These are phyloP conservation scores for Symmetrospora coprosmae DNA, from an alignment of 768 basidiomycete genomes.

Conservation along the genomic window DNA sequence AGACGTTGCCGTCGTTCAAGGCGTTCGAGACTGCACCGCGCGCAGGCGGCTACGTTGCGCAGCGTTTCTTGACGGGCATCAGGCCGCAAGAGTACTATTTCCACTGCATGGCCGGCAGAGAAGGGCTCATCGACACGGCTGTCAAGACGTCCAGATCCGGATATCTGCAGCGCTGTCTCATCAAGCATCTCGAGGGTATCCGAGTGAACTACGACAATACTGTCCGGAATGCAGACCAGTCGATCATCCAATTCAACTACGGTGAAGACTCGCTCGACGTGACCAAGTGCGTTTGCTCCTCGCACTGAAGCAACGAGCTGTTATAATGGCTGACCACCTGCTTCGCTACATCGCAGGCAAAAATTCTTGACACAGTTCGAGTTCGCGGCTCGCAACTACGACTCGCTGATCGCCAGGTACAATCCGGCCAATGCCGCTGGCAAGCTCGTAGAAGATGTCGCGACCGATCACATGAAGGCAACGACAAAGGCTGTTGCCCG, in stretches of 20 bases:
- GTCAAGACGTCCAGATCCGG: constrained; percentile 98
- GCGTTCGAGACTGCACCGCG: constrained; percentile 96
- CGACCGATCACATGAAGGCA: constrained; percentile 72
- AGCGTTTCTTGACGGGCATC: constrained; percentile 95
- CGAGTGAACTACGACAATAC: constrained; percentile 96
- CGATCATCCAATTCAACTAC: constrained; percentile 89
- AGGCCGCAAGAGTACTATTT: constrained; percentile 99
- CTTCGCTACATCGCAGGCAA: constrained; percentile 41
- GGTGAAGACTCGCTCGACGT: constrained; percentile 94
- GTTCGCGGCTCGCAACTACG: constrained; percentile 74
- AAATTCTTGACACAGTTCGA: constrained; percentile 88
- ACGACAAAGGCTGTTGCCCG: constrained; percentile 49
- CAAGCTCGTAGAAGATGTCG: constrained; percentile 50
- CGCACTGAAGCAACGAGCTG: no score
- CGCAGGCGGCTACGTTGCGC: constrained; percentile 93
- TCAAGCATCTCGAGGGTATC: constrained; percentile 95
- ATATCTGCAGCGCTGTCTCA: constrained; percentile 90
- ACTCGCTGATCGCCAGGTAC: constrained; percentile 60
- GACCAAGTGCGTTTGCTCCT: constrained; percentile 47
- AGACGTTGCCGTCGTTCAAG: constrained; percentile 92
- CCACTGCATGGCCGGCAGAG: constrained; percentile 99
- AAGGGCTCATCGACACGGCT: constrained; percentile 96
- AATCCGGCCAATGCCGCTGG: constrained; percentile 44
- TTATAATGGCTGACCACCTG: background rate
- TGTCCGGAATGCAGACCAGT: constrained; percentile 83